These are phyloP conservation scores for Apiospora pterosperma DNA, from an alignment of 2,329 filamentous ascomycete species.

Conservation along the genomic window DNA sequence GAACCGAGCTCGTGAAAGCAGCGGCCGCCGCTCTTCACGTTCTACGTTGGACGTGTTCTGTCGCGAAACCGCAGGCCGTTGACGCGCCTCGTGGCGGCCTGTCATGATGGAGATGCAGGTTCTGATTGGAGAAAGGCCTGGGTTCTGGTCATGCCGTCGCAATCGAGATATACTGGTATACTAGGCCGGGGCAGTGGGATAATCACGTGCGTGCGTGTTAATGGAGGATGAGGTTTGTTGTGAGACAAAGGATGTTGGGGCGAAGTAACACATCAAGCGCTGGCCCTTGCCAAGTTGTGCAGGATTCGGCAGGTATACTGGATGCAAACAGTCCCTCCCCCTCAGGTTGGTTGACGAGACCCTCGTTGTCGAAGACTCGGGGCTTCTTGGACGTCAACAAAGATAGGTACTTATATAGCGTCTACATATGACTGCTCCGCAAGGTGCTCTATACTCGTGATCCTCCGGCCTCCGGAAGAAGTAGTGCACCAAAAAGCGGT, in stretches of 20 bases:
- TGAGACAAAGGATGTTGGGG: not conserved
- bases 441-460: not conserved
- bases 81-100: constrained; percentile 1
- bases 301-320: not conserved
- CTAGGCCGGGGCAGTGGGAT: not conserved
- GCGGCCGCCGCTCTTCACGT: constrained; percentile 28
- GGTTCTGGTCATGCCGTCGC: not conserved
- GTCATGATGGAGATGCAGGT: constrained; percentile 6
- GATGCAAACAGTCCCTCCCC: not conserved
- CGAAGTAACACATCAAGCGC: not conserved
- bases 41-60: constrained; percentile 17
- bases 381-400: not conserved
- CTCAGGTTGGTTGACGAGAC: not conserved
- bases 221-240: not conserved
- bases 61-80: not conserved
- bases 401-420: not conserved
- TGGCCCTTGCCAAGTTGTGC: not conserved
- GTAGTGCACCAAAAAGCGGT: not conserved
- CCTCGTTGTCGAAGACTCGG: not conserved
- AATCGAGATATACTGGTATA: not conserved
- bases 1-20: constrained; percentile 32
- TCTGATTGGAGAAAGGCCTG: not conserved
- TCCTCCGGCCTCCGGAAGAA: too few relatives aligned
- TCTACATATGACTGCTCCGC: not conserved
- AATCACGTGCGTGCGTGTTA: not conserved